Evolutionary conservation across 805 yeast species (phyloP).

Genomic region (Candida orba): DNA sequence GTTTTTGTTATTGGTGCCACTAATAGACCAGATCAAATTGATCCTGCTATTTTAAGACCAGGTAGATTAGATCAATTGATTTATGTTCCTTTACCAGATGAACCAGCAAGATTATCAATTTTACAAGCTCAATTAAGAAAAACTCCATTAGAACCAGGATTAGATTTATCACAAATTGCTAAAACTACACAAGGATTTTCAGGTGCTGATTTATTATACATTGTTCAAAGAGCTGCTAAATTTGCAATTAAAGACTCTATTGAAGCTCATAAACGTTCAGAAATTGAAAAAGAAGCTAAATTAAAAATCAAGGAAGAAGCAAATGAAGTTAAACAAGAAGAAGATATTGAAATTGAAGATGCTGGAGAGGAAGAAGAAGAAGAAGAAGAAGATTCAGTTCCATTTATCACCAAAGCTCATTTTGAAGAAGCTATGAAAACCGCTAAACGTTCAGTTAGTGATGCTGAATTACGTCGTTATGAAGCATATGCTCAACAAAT

Average conservation of each 20-base stretch:
- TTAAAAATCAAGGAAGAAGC: conserved; percentile 33
- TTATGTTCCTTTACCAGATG: conserved; percentile 98
- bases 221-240: conserved; percentile 98
- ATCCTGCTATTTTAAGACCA: conserved; percentile 97
- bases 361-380: conserved; percentile 31
- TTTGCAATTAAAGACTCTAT: conserved; percentile 97
- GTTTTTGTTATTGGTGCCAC: conserved; percentile 99
- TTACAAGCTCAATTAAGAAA: conserved; percentile 94
- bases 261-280: conserved; percentile 60
- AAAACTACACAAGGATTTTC: conserved; percentile 95
- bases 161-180: conserved; percentile 82
- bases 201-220: conserved; percentile 97
- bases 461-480: conserved; percentile 95
- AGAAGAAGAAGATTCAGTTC: conserved; percentile 86
- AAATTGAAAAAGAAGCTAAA: conserved; percentile 38
- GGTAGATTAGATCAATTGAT: conserved; percentile 98
- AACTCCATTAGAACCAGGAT: conserved; percentile 97
- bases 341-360: conserved; percentile 8
- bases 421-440: conserved; percentile 99
- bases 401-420: conserved; percentile 87
- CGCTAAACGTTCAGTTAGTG: conserved; percentile 94
- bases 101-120: conserved; percentile 86
- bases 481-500: conserved; percentile 97
- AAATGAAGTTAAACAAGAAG: conserved; percentile 43
- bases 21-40: conserved; percentile 98